phyloP scores from a whole-genome alignment of 1,139 yeast species.

The Yamadazyma atlantica region DNA sequence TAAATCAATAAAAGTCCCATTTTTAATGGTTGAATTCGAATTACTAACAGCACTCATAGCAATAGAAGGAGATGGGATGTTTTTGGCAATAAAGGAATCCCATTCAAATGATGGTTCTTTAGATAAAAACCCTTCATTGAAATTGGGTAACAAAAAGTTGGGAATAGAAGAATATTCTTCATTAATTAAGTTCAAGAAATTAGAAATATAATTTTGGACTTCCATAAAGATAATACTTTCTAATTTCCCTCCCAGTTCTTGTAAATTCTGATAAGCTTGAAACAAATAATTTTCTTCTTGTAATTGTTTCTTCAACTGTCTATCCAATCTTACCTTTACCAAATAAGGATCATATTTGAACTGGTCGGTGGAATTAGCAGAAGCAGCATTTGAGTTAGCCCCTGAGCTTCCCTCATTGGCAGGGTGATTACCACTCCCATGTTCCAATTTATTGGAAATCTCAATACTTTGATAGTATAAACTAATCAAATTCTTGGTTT shows the following conservation, averaged over 20 bases:
- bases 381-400: not conserved
- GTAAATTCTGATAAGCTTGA: slow-evolving; percentile 85
- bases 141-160: slow-evolving; percentile 61
- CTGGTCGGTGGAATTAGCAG: slow-evolving; percentile 26
- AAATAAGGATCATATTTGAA: slow-evolving; percentile 72
- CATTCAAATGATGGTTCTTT: slow-evolving; percentile 84
- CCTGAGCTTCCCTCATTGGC: not conserved
- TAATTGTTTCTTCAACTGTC: slow-evolving; percentile 73
- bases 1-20: slow-evolving; percentile 73
- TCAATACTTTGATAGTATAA: slow-evolving; percentile 48
- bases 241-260: slow-evolving; percentile 83
- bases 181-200: slow-evolving; percentile 66
- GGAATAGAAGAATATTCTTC: slow-evolving; percentile 70
- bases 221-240: slow-evolving; percentile 87
- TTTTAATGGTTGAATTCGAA: slow-evolving; percentile 22
- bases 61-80: slow-evolving; percentile 44
- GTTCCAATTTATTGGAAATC: slow-evolving; percentile 34
- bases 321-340: slow-evolving; percentile 68
- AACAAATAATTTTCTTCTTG: slow-evolving; percentile 83
- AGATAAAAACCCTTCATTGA: slow-evolving; percentile 71
- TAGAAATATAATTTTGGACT: slow-evolving; percentile 75
- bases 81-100: slow-evolving; percentile 77
- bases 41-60: slow-evolving; percentile 32
- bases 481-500: slow-evolving; percentile 54
- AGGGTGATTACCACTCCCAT: slow-evolving; percentile 17